Percentiles rank a stretch among this genome's conserved stretches.
These are phyloP conservation scores for Cercospora sojina DNA, from an alignment of 2,329 filamentous ascomycete species.

Conservation along the genomic window DNA sequence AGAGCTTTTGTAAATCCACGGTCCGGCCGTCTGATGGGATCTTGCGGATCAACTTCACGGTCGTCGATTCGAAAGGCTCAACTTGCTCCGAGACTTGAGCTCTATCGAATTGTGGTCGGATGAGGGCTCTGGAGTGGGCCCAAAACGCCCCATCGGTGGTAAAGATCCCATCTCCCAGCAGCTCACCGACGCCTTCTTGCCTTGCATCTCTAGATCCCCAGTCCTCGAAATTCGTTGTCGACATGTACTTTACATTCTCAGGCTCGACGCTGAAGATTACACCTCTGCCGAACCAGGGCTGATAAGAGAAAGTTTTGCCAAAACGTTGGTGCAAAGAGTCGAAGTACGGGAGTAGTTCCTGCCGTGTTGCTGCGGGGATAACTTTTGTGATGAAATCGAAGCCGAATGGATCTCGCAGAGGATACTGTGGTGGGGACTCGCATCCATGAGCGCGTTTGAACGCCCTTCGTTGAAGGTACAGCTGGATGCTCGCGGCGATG, in stretches of 20 bases:
- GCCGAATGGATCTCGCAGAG: constrained; percentile 1
- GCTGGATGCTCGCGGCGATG: background rate
- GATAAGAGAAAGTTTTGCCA: constrained; percentile 1
- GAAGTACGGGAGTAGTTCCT: constrained; percentile 10
- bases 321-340: constrained; percentile 1
- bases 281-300: background rate
- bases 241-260: constrained; percentile 16
- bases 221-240: constrained; percentile 11
- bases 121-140: constrained; percentile 33
- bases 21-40: constrained; percentile 55
- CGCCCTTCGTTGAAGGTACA: background rate
- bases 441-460: constrained; percentile 3
- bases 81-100: constrained; percentile 51
- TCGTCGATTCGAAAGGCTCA: constrained; percentile 58
- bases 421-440: constrained; percentile 4
- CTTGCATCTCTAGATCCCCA: background rate
- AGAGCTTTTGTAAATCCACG: constrained; percentile 61
- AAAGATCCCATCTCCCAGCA: constrained; percentile 40
- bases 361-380: constrained; percentile 6
- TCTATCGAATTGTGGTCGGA: constrained; percentile 53
- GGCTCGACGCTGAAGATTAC: constrained; percentile 10
- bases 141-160: constrained; percentile 42
- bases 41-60: constrained; percentile 54
- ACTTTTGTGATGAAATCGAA: constrained; percentile 4
- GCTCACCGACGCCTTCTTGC: constrained; percentile 4